Base-by-base conservation (phyloP, 1,284 basidiomycete species). In the Cerrena zonata region DNA sequence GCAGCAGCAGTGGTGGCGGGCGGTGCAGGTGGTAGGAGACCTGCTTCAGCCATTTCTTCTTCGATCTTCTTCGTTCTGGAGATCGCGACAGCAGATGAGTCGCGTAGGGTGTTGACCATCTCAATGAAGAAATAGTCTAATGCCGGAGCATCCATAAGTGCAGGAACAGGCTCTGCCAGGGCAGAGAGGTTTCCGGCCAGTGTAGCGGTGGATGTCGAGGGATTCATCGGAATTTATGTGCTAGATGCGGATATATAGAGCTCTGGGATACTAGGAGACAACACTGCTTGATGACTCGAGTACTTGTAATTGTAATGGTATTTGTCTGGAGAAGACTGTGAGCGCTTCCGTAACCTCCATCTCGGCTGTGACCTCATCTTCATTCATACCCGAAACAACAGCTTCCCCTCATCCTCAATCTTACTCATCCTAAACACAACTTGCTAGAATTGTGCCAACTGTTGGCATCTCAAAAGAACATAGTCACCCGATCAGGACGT, bases 81-180 rank as follows among this genome's bases (percentile, higher is more conserved):
- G 1, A 80, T 74, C 5, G 89, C 89, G 15, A 87, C 79, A 11
- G 74, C 74, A 1, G 90, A 77, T 4, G 89, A 91, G 37, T 77
- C 78, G 24, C 82, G 78, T 25, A 94, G 73, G 1, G 84, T 79
- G 58, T 79, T 75, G 53, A 91, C 84, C 57, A 86, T 77, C 61
- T 89, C 86, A 50, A 93, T 91, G 45, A 93, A 70, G 57, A 96
- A 84, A 66, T 91, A 92, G 58, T 90, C 86, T 72, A 93, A 85
- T 1, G 82, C 82, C 11, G 85, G 79, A 30, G 76, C 82, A 65
- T 94, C 91, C 54, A 95, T 71, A 44, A 79, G 71, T 18, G 74
- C 73, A 5, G 64, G 63, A 19, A 82, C 78, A 0, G 83, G 79
- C 51, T 88, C 84, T 0, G 84, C 78, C 15, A 87, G 70, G 1